Evolutionary conservation across 148 eudicot genomes (phyloP).

Genomic region (Cornus florida): DNA sequence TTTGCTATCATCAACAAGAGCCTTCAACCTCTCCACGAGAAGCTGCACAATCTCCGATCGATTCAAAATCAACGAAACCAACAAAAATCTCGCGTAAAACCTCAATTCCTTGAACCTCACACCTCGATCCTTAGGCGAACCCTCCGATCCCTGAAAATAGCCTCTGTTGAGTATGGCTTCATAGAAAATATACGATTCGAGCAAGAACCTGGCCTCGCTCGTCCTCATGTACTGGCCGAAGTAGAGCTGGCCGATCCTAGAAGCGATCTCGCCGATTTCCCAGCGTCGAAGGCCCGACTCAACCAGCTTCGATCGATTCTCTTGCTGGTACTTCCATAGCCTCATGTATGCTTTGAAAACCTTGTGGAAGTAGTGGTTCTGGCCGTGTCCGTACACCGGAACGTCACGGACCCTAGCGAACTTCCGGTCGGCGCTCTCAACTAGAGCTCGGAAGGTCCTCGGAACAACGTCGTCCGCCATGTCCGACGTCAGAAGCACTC

Average conservation of each 20-base stretch:
- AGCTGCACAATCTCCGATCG: conserved; percentile 51
- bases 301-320: conserved; percentile 54
- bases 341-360: conserved; percentile 83
- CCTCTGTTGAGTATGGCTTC: conserved; percentile 73
- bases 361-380: conserved; percentile 54
- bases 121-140: conserved; percentile 42
- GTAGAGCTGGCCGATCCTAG: conserved; percentile 88
- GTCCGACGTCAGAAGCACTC: neutral
- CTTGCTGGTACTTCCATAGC: conserved; percentile 85
- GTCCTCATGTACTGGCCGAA: conserved; percentile 82
- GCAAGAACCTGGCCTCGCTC: conserved; percentile 73
- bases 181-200: conserved; percentile 78
- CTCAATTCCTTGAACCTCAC: conserved; percentile 90
- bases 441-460: conserved; percentile 48
- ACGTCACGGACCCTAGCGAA: conserved; percentile 78
- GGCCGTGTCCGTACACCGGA: conserved; percentile 48
- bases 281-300: conserved; percentile 72
- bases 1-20: conserved; percentile 64
- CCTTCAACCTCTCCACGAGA: conserved; percentile 68
- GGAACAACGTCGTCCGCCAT: conserved; percentile 38
- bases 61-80: conserved; percentile 76
- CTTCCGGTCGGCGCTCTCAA: conserved; percentile 72
- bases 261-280: conserved; percentile 98
- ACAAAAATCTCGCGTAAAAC: conserved; percentile 83
- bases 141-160: conserved; percentile 48